phyloP scores from a whole-genome alignment of 805 yeast genomes.

The Saturnispora sekii region DNA sequence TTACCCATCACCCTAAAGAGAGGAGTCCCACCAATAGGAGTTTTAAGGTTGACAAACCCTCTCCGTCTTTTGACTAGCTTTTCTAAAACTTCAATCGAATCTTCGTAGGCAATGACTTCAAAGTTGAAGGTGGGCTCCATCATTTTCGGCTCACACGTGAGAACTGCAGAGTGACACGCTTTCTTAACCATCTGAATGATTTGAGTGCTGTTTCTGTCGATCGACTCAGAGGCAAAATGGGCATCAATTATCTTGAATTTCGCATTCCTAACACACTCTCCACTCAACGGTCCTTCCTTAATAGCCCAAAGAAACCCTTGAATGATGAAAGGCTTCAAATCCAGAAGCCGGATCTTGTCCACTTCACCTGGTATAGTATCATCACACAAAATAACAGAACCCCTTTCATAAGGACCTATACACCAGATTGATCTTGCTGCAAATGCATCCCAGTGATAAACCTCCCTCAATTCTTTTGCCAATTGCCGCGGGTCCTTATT shows the following conservation, averaged over 20 bases:
- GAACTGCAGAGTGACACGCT: conserved; percentile 73
- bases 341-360: conserved; percentile 38
- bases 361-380: conserved; percentile 71
- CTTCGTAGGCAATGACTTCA: conserved; percentile 43
- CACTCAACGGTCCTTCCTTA: conserved; percentile 87
- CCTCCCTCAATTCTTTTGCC: conserved; percentile 44
- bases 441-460: conserved; percentile 73
- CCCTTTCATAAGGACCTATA: conserved; percentile 49
- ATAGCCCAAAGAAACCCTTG: conserved; percentile 82
- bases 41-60: conserved; percentile 43
- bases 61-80: conserved; percentile 51
- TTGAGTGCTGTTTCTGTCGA: conserved; percentile 53
- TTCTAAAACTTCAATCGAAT: conserved; percentile 20
- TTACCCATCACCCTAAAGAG: conserved; percentile 50
- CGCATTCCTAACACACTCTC: conserved; percentile 64
- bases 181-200: conserved; percentile 73
- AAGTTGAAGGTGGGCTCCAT: conserved; percentile 74
- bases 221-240: conserved; percentile 36
- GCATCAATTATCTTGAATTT: conserved; percentile 64
- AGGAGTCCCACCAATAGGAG: conserved; percentile 65
- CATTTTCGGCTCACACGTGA: conserved; percentile 69
- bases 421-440: conserved; percentile 79
- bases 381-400: conserved; percentile 46
- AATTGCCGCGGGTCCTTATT: conserved; percentile 31
- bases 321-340: conserved; percentile 44